phyloP scores from a whole-genome alignment of 805 yeast genomes.

The Diddensiella santjacobensis region DNA sequence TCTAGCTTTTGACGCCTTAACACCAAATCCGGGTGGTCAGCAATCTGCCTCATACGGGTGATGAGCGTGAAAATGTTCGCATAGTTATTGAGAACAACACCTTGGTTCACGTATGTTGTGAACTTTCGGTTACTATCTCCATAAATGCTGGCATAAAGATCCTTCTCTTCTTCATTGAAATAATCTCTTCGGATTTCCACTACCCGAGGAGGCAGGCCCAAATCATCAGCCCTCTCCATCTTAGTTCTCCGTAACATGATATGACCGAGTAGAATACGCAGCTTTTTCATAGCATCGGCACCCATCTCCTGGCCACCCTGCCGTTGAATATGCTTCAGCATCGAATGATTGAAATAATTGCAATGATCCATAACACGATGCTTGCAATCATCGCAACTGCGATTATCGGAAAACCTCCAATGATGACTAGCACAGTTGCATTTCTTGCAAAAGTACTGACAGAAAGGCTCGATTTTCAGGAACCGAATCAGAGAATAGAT shows the following conservation, averaged over 20 bases:
- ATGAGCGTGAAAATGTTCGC: slow-evolving; percentile 95
- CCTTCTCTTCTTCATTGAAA: slow-evolving; percentile 94
- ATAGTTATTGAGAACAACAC: slow-evolving; percentile 93
- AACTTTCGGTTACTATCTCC: slow-evolving; percentile 83
- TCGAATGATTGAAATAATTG: slow-evolving; percentile 91
- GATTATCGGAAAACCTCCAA: slow-evolving; percentile 82
- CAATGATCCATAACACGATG: slow-evolving; percentile 95
- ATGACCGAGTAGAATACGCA: slow-evolving; percentile 69
- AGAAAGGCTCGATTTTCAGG: slow-evolving; percentile 78
- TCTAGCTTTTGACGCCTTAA: slow-evolving; percentile 58
- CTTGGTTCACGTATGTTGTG: slow-evolving; percentile 90
- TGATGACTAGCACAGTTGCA: slow-evolving; percentile 79
- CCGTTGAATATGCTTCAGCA: slow-evolving; percentile 90
- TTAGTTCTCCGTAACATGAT: slow-evolving; percentile 94
- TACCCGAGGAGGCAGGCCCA: slow-evolving; percentile 94
- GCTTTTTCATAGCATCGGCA: slow-evolving; percentile 62
- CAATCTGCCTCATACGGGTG: slow-evolving; percentile 96
- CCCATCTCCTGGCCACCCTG: slow-evolving; percentile 83
- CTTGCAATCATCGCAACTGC: slow-evolving; percentile 81
- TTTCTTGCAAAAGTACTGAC: slow-evolving; percentile 86
- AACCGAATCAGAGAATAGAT: slow-evolving; percentile 88
- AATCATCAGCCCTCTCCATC: slow-evolving; percentile 93
- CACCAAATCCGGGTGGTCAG: slow-evolving; percentile 97
- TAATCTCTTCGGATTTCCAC: slow-evolving; percentile 83
- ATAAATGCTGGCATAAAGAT: slow-evolving; percentile 81